A percentile compares a stretch with the other conserved stretches of the same genome.
These are phyloP conservation scores for Saposhnikovia divaricata DNA, from an alignment of 129 eudicot genomes.

Conservation along the genomic window DNA sequence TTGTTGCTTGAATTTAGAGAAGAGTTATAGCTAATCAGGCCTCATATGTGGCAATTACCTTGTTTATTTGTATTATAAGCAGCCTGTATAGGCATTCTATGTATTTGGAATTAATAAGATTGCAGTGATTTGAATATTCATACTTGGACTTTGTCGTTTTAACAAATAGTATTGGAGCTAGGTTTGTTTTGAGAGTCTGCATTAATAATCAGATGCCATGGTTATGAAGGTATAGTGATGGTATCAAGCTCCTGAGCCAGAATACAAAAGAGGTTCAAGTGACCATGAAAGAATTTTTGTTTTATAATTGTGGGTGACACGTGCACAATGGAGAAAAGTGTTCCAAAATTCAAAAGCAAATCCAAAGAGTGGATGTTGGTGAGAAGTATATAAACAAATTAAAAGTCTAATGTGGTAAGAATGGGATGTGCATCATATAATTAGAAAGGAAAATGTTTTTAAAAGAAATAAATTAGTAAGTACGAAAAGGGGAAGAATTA, in stretches of 20 bases:
- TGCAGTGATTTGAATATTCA: too few relatives aligned
- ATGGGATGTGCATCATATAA: not conserved
- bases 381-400: not conserved
- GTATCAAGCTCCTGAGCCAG: not conserved
- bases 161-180: not conserved
- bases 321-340: not conserved
- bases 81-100: not conserved
- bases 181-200: not conserved
- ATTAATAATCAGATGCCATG: not conserved
- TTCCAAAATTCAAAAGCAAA: not conserved
- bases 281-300: not conserved
- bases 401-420: not conserved
- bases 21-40: not conserved
- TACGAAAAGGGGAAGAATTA: not conserved
- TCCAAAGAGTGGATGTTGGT: not conserved
- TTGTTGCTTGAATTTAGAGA: not conserved
- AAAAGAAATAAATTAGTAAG: not conserved
- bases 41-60: not conserved
- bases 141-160: not conserved
- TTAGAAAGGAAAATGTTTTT: not conserved
- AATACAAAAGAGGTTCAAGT: not conserved
- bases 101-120: too few relatives aligned
- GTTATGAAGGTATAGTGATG: not conserved
- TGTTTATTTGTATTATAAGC: not conserved
- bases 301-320: not conserved